Evolutionary conservation across 2,329 filamentous ascomycete species (phyloP), one percentile per base, ranked within the genome.

Genomic region (Neopestalotiopsis rosae): DNA sequence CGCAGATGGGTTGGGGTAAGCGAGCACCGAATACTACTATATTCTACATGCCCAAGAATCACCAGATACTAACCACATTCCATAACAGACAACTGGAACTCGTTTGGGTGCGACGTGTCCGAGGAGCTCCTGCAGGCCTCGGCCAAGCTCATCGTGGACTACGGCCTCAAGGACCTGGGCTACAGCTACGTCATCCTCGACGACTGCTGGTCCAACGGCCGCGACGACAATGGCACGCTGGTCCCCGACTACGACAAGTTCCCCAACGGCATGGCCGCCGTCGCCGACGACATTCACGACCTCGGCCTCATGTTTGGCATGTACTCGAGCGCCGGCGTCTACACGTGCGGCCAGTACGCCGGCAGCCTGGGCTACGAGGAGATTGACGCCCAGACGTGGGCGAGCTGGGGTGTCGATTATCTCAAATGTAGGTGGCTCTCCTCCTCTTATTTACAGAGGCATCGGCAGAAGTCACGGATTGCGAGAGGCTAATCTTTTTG

Each of bases 401-500:
- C 85, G 1, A 78, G 80, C 17, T 87, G 85, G 85, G 84, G 84
- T 2, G 80, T 87, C 65, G 84, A 87, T 71, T 87, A 86, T 64
- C 76, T 87, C 56, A 87, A 87, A 77, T 87, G 59, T 67, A 34
- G 14, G 65, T 61, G 9, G 9, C 5, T n/a, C 6, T 20, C 10
- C 5, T 42, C 10, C 6, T 20, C 14, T 3, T 63, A 5, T n/a
- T 42, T 28, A 28, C 24, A 28, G 24, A 28, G 24, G 24, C 24
- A 28, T 28, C 3, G 4, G 24, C 24, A 28, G 24, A 28, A 28
- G 24, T 28, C 24, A 28, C 24, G 24, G 24, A 28, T 28, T 28
- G 24, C 24, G 24, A 28, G 20, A 9, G n/a, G 34, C 64, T 66
- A 45, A 66, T 28, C 64, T 13, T 49, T 49, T 34, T 62, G 13